These are phyloP conservation scores for Sideroxylon spinosum DNA, from an alignment of 179 eudicot species.

Conservation along the genomic window DNA sequence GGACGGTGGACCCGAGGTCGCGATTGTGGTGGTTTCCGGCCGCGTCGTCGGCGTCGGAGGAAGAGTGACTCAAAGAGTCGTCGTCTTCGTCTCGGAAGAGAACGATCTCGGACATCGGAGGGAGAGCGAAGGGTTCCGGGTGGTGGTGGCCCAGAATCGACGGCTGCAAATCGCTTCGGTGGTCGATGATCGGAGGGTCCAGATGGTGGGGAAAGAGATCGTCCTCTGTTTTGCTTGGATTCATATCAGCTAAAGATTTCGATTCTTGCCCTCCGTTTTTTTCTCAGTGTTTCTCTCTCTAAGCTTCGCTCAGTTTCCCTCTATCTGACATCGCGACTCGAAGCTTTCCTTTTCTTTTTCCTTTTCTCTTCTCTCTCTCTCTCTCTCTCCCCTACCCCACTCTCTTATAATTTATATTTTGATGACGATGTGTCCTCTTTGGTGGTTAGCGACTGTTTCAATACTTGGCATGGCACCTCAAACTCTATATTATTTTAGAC, in stretches of 20 bases:
- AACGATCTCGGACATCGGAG: slow-evolving; percentile 21
- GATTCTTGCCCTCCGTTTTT: not conserved
- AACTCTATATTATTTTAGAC: too few relatives aligned
- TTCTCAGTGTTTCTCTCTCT: not conserved
- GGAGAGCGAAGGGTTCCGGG: slow-evolving; percentile 26
- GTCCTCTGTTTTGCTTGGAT: slow-evolving; percentile 55
- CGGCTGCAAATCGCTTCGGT: slow-evolving; percentile 27
- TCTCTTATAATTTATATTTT: too few relatives aligned
- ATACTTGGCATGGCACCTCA: too few relatives aligned
- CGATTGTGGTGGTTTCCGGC: not conserved
- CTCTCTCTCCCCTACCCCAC: not conserved
- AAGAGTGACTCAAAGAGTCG: slow-evolving; percentile 31
- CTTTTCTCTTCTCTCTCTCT: not conserved
- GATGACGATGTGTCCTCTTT: too few relatives aligned
- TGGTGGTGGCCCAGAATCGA: slow-evolving; percentile 13
- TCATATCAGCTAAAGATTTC: slow-evolving; percentile 25
- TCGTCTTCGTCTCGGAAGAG: slow-evolving; percentile 43
- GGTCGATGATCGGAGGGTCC: slow-evolving; percentile 27
- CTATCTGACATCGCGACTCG: too few relatives aligned
- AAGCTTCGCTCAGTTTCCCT: slow-evolving; percentile 2
- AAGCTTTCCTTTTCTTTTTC: not conserved
- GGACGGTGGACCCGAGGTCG: slow-evolving; percentile 12
- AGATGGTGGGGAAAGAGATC: slow-evolving; percentile 39
- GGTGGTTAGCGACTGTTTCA: too few relatives aligned
- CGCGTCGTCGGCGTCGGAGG: slow-evolving; percentile 40